Evolutionary conservation across 345 rosid genomes (phyloP), one percentile per base, ranked within the genome.

Genomic region (Psidium guajava): DNA sequence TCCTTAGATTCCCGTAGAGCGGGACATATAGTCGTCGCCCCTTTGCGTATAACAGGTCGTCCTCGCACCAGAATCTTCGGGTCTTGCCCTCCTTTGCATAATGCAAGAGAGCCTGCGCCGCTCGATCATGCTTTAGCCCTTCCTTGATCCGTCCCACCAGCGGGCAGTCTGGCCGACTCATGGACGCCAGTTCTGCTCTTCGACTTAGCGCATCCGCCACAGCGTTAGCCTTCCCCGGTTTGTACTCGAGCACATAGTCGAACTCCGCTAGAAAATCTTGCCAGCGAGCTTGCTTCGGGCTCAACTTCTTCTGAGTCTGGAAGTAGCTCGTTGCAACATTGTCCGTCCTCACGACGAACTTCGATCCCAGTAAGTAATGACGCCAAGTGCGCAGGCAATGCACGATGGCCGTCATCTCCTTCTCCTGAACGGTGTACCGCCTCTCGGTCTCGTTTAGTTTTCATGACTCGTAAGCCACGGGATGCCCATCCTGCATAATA

Each of bases 351-450:
- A 25, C 1, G 3, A 57, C 3, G 0, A 57, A 57, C 6, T 0
- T 0, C 3, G 0, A 57, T 9, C 28, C 15, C 28, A 57, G 25
- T 14, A 25, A 7, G 25, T 11, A 11, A 27, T 57, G 7, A 27
- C n/a, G 11, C 61, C 6, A 25, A 2, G 24, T 57, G 6, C 0
- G 1, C 11, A 57, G 61, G 28, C 27, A 57, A 11, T 11, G 15
- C 28, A 57, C n/a, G 6, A 11, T 1, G 0, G 0, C 0, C 0
- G 14, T 57, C 61, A 57, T 57, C 28, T 57, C 7, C 6, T 57
- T 57, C 28, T 57, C 61, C 25, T 11, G 28, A 27, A 57, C 1
- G 0, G 1, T 57, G 6, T 57, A 27, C 2, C 25, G 6, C n/a
- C 27, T 1, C 27, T 57, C 0, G 2, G 3, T 57, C 5, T 57